A percentile compares a stretch with the other conserved stretches of the same genome.
Conservation (phyloP, 2,329 filamentous ascomycete genomes). For the Niveomyces coronatus region DNA sequence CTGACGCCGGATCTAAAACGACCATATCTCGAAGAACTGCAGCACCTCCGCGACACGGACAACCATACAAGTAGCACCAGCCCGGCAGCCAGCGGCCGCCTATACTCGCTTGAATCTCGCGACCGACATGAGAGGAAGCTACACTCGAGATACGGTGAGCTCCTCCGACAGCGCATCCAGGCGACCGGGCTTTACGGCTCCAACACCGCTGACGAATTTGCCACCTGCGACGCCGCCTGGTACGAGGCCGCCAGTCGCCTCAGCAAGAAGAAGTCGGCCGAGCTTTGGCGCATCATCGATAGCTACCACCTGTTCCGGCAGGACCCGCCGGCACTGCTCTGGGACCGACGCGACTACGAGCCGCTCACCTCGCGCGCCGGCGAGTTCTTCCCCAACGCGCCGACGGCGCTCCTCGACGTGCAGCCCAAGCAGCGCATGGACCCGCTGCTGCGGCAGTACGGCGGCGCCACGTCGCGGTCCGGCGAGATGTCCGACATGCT, state of each 20-base stretch:
- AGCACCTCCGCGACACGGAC: conserved; percentile 20
- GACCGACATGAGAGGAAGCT: conserved; percentile 16
- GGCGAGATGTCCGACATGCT: conserved; percentile 44
- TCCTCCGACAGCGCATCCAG: conserved; percentile 24
- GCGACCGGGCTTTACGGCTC: conserved; percentile 14
- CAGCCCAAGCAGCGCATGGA: conserved; percentile 48
- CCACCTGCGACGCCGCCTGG: conserved; percentile 23
- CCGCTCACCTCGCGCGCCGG: conserved; percentile 46
- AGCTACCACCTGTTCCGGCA: conserved; percentile 42
- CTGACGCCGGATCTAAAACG: conserved; percentile 24
- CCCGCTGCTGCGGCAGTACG: conserved; percentile 36
- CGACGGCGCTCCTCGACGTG: conserved; percentile 54
- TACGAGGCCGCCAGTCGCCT: conserved; percentile 22
- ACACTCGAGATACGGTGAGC: conserved; percentile 17
- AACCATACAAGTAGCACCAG: conserved; percentile 1
- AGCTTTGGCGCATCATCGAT: conserved; percentile 36
- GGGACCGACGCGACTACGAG: conserved; percentile 63
- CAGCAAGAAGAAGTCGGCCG: conserved; percentile 22
- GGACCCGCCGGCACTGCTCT: conserved; percentile 41
- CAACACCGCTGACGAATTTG: conserved; percentile 16
- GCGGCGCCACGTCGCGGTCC: conserved; percentile 26
- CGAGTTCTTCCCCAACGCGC: conserved; percentile 58
- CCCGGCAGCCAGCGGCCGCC: conserved; percentile 12
- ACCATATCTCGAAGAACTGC: conserved; percentile 31
- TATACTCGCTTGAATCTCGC: conserved; percentile 20